Evolutionary conservation across 2,329 filamentous ascomycete genomes (phyloP).

Genomic region (Gaeumannomyces sp.): DNA sequence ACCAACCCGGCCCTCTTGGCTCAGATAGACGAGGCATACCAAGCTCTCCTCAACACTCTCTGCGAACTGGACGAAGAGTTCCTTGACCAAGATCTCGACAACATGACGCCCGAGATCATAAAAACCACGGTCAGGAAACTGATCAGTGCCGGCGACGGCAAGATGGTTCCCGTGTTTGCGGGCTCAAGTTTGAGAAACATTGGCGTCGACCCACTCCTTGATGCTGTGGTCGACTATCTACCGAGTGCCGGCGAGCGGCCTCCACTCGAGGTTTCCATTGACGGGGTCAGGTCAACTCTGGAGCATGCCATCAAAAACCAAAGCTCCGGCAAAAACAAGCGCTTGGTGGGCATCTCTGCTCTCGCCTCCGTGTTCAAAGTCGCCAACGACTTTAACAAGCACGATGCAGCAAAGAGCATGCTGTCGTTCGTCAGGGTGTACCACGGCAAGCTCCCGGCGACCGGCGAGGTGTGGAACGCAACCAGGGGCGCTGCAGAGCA

Average conservation of each 20-base stretch:
- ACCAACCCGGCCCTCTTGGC: constrained; percentile 50
- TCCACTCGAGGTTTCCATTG: constrained; percentile 24
- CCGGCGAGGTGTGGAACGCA: constrained; percentile 69
- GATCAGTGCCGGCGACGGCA: constrained; percentile 61
- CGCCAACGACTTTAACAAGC: constrained; percentile 68
- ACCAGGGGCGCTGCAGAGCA: constrained; percentile 60
- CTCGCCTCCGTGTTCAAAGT: constrained; percentile 85
- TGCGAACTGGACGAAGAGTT: constrained; percentile 85
- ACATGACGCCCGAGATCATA: constrained; percentile 63
- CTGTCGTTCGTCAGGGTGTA: constrained; percentile 92
- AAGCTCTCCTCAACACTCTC: constrained; percentile 72
- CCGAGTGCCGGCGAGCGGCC: constrained; percentile 57
- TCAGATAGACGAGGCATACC: constrained; percentile 70
- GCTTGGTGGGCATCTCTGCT: constrained; percentile 28
- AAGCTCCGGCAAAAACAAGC: constrained; percentile 15
- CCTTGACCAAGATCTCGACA: constrained; percentile 69
- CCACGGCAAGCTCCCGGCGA: constrained; percentile 70
- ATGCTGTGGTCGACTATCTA: constrained; percentile 81
- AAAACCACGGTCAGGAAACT: constrained; percentile 68
- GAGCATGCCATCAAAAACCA: constrained; percentile 29
- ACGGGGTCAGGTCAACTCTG: constrained; percentile 43
- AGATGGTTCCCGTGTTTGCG: constrained; percentile 79
- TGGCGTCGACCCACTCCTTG: constrained; percentile 84
- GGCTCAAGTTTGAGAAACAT: constrained; percentile 92
- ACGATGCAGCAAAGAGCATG: constrained; percentile 55